Percentiles rank a stretch among this genome's conserved stretches.
Evolutionary conservation across 2,329 filamentous ascomycete species (phyloP).

Genomic region (Colletotrichum aenigma): DNA sequence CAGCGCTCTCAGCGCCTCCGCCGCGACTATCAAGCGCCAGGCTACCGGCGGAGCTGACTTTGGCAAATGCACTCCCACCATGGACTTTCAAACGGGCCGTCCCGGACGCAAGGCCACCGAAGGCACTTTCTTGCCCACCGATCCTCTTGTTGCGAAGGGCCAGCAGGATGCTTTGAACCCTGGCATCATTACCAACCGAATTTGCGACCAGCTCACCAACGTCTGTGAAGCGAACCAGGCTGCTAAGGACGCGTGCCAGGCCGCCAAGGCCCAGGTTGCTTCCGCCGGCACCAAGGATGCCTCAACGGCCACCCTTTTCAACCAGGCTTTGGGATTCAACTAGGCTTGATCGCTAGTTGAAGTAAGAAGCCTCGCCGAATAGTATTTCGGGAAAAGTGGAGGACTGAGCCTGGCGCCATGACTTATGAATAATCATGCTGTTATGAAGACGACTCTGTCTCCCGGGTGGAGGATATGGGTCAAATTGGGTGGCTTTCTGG

Average conservation of each 20-base stretch:
- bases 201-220: constrained; percentile 65
- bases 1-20: constrained; percentile 3
- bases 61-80: constrained; percentile 52
- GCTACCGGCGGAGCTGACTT: constrained; percentile 46
- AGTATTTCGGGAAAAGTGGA: background rate
- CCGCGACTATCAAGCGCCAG: background rate
- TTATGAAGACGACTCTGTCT: background rate
- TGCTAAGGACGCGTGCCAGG: constrained; percentile 51
- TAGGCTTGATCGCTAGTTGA: constrained; percentile 22
- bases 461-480: background rate
- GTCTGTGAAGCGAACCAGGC: constrained; percentile 61
- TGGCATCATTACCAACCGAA: constrained; percentile 66
- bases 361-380: background rate
- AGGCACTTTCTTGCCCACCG: constrained; percentile 63
- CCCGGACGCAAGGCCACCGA: constrained; percentile 54
- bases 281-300: constrained; percentile 52
- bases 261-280: constrained; percentile 53
- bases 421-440: background rate
- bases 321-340: constrained; percentile 43
- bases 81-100: constrained; percentile 61
- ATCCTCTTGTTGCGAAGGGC: constrained; percentile 57
- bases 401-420: background rate
- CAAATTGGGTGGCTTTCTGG: background rate
- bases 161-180: constrained; percentile 65
- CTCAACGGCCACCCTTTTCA: constrained; percentile 54